Conservation (phyloP, 1,284 basidiomycete species). For the Mycosarcoma maydis region DNA sequence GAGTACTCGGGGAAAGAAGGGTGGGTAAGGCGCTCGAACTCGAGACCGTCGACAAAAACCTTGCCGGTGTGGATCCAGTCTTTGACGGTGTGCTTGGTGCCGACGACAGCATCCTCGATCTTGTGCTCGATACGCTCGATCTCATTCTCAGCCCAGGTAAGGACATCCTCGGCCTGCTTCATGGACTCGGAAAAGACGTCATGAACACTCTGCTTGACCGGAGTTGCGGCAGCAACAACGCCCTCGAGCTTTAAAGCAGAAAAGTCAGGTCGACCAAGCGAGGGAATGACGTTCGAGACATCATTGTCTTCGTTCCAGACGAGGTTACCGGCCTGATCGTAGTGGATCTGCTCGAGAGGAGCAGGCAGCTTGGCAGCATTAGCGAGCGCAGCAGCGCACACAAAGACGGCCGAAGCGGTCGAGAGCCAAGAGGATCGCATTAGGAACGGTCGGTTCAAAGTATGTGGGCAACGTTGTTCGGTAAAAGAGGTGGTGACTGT, state of each 20-base stretch:
- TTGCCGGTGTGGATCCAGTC: slow-evolving; percentile 52
- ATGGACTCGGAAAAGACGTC: slow-evolving; percentile 62
- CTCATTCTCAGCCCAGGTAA: slow-evolving; percentile 66
- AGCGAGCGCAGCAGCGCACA: slow-evolving; percentile 54
- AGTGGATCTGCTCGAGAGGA: slow-evolving; percentile 53
- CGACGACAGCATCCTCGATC: slow-evolving; percentile 27
- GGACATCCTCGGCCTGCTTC: slow-evolving; percentile 37
- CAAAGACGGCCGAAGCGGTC: slow-evolving; percentile 52
- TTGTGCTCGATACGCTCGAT: slow-evolving; percentile 47
- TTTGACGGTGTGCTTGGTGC: slow-evolving; percentile 41
- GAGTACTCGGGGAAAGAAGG: slow-evolving; percentile 77
- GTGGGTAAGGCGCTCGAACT: slow-evolving; percentile 77
- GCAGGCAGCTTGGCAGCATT: slow-evolving; percentile 43
- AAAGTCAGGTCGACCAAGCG: slow-evolving; percentile 56
- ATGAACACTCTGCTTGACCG: slow-evolving; percentile 70
- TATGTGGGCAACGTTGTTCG: too few relatives aligned
- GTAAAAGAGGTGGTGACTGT: too few relatives aligned
- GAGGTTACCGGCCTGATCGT: slow-evolving; percentile 53
- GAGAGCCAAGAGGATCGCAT: slow-evolving; percentile 62
- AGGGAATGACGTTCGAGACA: slow-evolving; percentile 13
- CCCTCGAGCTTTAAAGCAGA: slow-evolving; percentile 30
- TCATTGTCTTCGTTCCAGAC: slow-evolving; percentile 49
- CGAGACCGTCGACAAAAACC: slow-evolving; percentile 68
- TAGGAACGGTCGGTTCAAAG: neutral
- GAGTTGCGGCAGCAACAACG: slow-evolving; percentile 29